Evolutionary conservation across 108 stramenopile species (phyloP).

Genomic region (Pseudonitzschia pungens): DNA sequence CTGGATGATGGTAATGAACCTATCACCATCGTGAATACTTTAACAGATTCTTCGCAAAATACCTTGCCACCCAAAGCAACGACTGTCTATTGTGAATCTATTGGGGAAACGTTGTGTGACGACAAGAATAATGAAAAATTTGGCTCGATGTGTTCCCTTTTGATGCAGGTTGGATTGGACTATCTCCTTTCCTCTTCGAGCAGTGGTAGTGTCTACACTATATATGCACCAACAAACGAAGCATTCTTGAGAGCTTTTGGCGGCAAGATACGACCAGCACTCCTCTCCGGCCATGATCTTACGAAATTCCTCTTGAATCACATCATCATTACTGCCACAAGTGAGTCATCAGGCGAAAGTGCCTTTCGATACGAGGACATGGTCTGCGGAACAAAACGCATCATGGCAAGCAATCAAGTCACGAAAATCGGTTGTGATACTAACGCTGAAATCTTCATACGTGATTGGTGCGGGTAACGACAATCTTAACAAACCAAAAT

Average conservation of each 20-base stretch:
- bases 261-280: not conserved
- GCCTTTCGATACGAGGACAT: constrained; percentile 4
- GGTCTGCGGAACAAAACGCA: constrained; percentile 1
- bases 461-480: constrained; percentile 2
- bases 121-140: not conserved
- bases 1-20: not conserved
- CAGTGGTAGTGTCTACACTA: not conserved
- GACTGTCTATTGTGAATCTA: not conserved
- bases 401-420: constrained; percentile 2
- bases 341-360: not conserved
- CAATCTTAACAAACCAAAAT: not conserved
- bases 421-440: constrained; percentile 9
- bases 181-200: not conserved
- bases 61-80: not conserved
- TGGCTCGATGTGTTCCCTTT: constrained; percentile 6
- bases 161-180: constrained; percentile 13
- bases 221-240: constrained; percentile 8
- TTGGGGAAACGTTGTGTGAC: not conserved
- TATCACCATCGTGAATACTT: not conserved
- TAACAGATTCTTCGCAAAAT: not conserved
- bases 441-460: not conserved
- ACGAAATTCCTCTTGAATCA: constrained; percentile 9
- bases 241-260: constrained; percentile 1
- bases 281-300: constrained; percentile 5
- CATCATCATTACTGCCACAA: not conserved